phyloP scores from a whole-genome alignment of 169 alveolate genomes.

The Plasmodium vivax region DNA sequence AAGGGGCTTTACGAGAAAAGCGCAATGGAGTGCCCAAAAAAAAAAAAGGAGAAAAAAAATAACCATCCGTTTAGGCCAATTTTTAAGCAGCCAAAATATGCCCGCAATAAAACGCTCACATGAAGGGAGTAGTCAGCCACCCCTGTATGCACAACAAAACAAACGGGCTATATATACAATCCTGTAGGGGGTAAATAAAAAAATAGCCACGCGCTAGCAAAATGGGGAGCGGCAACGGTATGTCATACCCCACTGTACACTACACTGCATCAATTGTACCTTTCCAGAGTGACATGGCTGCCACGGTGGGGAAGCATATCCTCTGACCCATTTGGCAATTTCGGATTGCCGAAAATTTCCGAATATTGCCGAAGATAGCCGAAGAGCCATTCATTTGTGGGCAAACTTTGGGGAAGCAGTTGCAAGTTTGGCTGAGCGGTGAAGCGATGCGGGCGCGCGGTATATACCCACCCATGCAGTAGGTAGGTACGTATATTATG shows the following conservation, averaged over 20 bases:
- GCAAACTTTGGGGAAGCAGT: background rate
- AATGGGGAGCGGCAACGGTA: background rate
- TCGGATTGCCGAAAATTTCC: background rate
- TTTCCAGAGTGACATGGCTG: background rate
- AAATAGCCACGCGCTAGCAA: background rate
- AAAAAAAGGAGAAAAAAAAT: too few species aligned
- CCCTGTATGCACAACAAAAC: background rate
- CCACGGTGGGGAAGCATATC: background rate
- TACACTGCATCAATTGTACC: background rate
- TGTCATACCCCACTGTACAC: background rate
- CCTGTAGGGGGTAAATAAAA: background rate
- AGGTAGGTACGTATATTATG: background rate
- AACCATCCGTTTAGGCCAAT: background rate
- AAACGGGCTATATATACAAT: background rate
- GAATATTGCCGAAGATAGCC: background rate
- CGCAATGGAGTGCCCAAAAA: background rate
- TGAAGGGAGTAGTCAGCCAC: background rate
- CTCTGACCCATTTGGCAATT: background rate
- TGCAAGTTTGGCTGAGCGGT: background rate
- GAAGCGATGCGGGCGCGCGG: background rate
- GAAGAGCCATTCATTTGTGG: background rate
- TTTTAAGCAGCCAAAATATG: background rate
- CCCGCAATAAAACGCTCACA: background rate
- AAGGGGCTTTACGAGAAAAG: background rate
- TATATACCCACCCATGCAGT: background rate